Conservation (phyloP, 768 basidiomycete species). For the Pleurotus cornucopiae region DNA sequence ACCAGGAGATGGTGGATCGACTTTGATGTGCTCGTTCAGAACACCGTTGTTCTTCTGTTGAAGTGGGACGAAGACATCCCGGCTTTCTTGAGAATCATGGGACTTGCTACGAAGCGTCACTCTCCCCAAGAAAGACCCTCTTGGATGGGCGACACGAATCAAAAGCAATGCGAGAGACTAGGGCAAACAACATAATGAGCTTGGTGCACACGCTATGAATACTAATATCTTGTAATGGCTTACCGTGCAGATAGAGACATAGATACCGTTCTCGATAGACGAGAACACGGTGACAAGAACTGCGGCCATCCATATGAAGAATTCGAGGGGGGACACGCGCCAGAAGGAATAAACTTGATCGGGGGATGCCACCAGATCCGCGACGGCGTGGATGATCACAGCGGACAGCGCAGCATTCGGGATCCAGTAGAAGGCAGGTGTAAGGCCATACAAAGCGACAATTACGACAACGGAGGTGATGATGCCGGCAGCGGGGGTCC, state of each 20-base stretch:
- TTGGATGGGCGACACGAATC: conserved; percentile 81
- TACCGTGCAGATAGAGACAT: conserved; percentile 69
- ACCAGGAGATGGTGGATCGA: conserved; percentile 79
- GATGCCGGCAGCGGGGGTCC: conserved; percentile 89
- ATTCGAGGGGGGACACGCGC: conserved; percentile 92
- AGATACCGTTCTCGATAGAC: conserved; percentile 92
- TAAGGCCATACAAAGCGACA: conserved; percentile 91
- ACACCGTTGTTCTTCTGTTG: conserved; percentile 41
- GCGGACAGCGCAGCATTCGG: conserved; percentile 82
- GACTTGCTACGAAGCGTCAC: conserved; percentile 53
- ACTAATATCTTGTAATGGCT: background rate
- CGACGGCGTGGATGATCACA: conserved; percentile 91
- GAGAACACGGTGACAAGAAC: conserved; percentile 90
- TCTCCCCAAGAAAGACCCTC: conserved; percentile 88
- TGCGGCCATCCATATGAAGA: conserved; percentile 81
- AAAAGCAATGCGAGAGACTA: conserved; percentile 73
- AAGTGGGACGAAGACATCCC: conserved; percentile 86
- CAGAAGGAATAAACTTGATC: conserved; percentile 80
- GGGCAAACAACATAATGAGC: background rate
- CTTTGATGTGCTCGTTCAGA: conserved; percentile 64
- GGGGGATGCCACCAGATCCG: conserved; percentile 83
- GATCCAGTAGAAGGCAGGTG: conserved; percentile 90
- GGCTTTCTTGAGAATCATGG: conserved; percentile 29
- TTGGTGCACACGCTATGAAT: background rate
- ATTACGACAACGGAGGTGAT: conserved; percentile 84